A percentile compares a stretch with the other conserved stretches of the same genome.
Evolutionary conservation across 1,284 basidiomycete genomes (phyloP).

Genomic region (Puccinia triticina): DNA sequence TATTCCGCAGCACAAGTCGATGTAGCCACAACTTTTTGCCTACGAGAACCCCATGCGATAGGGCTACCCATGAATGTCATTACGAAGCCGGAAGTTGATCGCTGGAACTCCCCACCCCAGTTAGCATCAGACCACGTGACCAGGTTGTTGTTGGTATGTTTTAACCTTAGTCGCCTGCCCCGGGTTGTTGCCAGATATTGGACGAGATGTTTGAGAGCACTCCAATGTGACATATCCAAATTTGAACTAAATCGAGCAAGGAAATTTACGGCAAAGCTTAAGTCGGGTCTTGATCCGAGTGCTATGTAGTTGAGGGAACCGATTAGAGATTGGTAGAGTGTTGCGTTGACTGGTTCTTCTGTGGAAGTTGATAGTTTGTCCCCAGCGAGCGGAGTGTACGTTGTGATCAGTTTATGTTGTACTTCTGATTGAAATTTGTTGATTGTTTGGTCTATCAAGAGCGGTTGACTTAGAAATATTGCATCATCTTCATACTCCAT

Average conservation of each 20-base stretch:
- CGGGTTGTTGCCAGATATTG: background rate
- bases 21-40: background rate
- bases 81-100: background rate
- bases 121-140: background rate
- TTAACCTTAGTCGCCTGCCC: background rate
- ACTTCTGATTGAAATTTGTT: background rate
- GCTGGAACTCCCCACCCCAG: no score
- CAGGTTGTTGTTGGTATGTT: no score
- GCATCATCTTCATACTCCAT: background rate
- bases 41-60: background rate
- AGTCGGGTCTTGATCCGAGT: no score
- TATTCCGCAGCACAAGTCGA: no score
- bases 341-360: background rate
- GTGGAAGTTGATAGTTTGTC: background rate
- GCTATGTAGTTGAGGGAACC: slow-evolving; percentile 31
- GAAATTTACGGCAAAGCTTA: no score
- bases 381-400: background rate
- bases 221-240: no score
- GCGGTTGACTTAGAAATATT: background rate
- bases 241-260: no score
- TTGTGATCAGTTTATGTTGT: no score
- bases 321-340: slow-evolving; percentile 5
- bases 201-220: no score
- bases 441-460: background rate
- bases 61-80: background rate